Percentiles rank a stretch among this genome's conserved stretches.
Conservation (phyloP, 306 rosid genomes). For the Begonia peltatifolia region DNA sequence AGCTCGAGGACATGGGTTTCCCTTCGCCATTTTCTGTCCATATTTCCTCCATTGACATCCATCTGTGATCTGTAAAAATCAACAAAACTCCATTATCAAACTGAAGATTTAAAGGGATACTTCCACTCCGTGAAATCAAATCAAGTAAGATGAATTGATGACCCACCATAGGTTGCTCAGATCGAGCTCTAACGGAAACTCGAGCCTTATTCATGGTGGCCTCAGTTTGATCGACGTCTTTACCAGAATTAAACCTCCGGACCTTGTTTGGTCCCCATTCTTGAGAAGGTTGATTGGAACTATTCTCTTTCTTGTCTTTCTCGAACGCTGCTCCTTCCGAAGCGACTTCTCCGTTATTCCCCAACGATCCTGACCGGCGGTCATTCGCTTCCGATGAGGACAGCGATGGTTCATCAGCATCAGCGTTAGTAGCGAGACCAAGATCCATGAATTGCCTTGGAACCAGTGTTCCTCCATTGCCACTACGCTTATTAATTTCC, state of each 20-base stretch:
- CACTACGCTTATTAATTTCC: background rate
- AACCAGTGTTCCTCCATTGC: constrained; percentile 13
- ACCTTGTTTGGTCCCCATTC: constrained; percentile 30
- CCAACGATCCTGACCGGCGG: constrained; percentile 26
- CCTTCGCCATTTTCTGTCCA: constrained; percentile 88
- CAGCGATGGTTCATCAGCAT: constrained; percentile 21
- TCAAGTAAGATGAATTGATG: background rate
- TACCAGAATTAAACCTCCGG: constrained; percentile 29
- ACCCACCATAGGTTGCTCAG: constrained; percentile 59
- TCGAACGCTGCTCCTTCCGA: constrained; percentile 8
- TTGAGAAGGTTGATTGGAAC: constrained; percentile 25
- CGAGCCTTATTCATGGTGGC: constrained; percentile 71
- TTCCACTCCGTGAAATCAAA: background rate
- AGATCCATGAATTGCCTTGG: constrained; percentile 64
- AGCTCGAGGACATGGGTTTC: constrained; percentile 87
- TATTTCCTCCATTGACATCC: constrained; percentile 97
- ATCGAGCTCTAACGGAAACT: constrained; percentile 71
- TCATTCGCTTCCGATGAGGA: constrained; percentile 36
- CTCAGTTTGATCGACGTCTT: constrained; percentile 47
- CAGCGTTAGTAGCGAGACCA: constrained; percentile 30
- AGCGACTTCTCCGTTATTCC: constrained; percentile 12
- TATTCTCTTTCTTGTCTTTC: constrained; percentile 9
- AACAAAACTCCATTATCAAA: background rate
- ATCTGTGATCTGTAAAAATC: constrained; percentile 43
- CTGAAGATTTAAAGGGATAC: too few species aligned